A percentile compares a stretch with the other conserved stretches of the same genome.
Conservation (phyloP, 495 filamentous ascomycete genomes). For the Cercophora newfieldiana region DNA sequence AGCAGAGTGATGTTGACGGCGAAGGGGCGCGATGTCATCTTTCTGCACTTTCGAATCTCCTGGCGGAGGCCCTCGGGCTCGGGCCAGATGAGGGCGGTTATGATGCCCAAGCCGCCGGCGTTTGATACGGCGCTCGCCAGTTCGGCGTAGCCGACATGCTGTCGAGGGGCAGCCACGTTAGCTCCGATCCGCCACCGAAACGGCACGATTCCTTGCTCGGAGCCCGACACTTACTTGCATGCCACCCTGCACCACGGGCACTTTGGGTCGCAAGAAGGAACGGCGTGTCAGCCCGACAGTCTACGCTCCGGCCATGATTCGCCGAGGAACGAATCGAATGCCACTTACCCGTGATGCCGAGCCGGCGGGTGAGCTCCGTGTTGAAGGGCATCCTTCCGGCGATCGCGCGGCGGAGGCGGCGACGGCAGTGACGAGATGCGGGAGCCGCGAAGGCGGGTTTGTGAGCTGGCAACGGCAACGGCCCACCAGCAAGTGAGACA, state of each 20-base stretch:
- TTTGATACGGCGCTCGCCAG: conserved; percentile 92
- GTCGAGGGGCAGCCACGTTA: conserved; percentile 24
- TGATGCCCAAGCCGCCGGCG: conserved; percentile 89
- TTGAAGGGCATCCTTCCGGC: conserved; percentile 76
- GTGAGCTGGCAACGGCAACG: conserved; percentile 14
- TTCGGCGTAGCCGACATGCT: conserved; percentile 76
- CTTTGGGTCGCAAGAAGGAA: conserved; percentile 46
- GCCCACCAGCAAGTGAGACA: neutral
- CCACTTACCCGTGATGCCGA: conserved; percentile 77
- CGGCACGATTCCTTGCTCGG: conserved; percentile 1
- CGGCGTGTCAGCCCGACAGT: conserved; percentile 27
- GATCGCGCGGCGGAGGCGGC: neutral
- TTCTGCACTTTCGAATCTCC: conserved; percentile 84
- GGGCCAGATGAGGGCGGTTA: conserved; percentile 93
- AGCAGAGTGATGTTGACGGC: conserved; percentile 96
- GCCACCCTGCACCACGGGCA: conserved; percentile 96
- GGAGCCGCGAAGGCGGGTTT: conserved; percentile 9
- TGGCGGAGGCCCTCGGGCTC: conserved; percentile 88
- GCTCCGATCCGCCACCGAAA: conserved; percentile 12
- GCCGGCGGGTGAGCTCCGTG: conserved; percentile 82
- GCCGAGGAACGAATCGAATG: neutral
- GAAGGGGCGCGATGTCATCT: conserved; percentile 86
- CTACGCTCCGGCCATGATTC: neutral
- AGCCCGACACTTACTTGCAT: conserved; percentile 51
- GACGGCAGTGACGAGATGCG: neutral